phyloP scores from a whole-genome alignment of 2,329 filamentous ascomycete genomes.

The Aspergillus awamori region DNA sequence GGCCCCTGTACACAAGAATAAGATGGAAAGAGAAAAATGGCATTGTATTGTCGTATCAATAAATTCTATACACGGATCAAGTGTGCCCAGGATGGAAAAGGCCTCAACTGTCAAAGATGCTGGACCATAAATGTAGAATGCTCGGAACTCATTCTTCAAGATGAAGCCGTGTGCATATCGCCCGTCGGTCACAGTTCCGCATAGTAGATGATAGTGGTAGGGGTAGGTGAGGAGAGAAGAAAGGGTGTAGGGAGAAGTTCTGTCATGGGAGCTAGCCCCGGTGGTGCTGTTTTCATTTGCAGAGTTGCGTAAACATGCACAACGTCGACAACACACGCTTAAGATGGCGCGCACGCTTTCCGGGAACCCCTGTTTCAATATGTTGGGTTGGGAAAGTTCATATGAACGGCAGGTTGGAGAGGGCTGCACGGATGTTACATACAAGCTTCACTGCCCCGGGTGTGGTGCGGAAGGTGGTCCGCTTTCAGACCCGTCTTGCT shows the following conservation, averaged over 20 bases:
- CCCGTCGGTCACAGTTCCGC: background rate
- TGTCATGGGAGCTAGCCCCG: background rate
- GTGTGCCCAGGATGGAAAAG: background rate
- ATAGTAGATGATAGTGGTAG: background rate
- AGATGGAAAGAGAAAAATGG: background rate
- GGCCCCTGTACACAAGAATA: background rate
- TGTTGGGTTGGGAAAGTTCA: background rate
- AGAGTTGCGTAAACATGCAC: background rate
- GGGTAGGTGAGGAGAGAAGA: background rate
- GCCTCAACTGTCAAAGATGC: background rate
- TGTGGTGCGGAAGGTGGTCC: conserved; percentile 11
- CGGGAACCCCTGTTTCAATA: background rate
- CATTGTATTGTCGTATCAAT: background rate
- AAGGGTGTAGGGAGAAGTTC: background rate
- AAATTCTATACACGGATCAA: conserved; percentile 2
- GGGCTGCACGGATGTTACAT: background rate
- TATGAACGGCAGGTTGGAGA: background rate
- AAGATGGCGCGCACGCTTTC: background rate
- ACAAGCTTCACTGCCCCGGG: conserved; percentile 11
- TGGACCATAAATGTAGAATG: background rate
- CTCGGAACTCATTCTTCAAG: background rate
- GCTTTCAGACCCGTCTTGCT: conserved; percentile 32
- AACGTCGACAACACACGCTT: background rate
- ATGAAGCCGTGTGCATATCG: background rate
- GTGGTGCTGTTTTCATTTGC: background rate